Evolutionary conservation across 441 rosid genomes (phyloP).

Genomic region (Flueggea neowawraea): DNA sequence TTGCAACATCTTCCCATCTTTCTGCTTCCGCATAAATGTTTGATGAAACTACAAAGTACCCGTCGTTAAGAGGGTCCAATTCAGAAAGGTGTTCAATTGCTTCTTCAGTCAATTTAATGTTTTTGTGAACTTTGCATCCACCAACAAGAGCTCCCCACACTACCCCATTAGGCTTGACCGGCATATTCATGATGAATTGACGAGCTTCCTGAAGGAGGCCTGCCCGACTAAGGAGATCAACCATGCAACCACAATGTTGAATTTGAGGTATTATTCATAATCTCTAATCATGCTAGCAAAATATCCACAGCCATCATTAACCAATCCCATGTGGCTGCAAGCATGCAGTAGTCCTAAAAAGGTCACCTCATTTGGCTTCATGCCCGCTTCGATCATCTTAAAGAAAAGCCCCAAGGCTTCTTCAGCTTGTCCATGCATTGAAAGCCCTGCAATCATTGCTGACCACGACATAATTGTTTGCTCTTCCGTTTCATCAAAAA

Average conservation of each 20-base stretch:
- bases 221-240: background rate
- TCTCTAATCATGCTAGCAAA: background rate
- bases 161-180: background rate
- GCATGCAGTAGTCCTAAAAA: background rate
- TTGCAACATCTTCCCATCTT: background rate
- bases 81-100: background rate
- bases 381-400: background rate
- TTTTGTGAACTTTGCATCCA: background rate
- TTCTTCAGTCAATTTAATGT: background rate
- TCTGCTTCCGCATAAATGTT: background rate
- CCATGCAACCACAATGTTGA: background rate
- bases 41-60: background rate
- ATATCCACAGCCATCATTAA: background rate
- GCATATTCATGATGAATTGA: background rate
- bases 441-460: constrained; percentile 16
- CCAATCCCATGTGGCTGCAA: constrained; percentile 1
- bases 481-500: constrained; percentile 7
- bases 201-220: background rate
- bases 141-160: background rate
- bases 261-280: background rate
- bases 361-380: background rate
- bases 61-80: background rate
- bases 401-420: constrained; percentile 11
- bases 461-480: constrained; percentile 13
- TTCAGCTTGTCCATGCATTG: constrained; percentile 20